Conservation (phyloP, 2,329 filamentous ascomycete species). For the Alternaria brassicae region DNA sequence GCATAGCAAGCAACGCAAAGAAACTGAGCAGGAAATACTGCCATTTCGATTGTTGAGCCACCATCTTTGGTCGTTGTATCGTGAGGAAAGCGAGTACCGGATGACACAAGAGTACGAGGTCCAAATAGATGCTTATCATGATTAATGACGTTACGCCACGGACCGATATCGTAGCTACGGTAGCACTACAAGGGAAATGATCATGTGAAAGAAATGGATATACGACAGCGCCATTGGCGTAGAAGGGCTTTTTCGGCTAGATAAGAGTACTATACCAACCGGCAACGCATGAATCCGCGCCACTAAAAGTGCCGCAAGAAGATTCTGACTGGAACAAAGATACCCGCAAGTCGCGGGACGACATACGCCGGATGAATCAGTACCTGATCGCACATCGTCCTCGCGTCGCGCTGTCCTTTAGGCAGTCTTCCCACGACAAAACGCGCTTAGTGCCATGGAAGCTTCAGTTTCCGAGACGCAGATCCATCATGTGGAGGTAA, state of each 20-base stretch:
- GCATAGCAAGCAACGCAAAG: conserved; percentile 32
- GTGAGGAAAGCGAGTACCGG: conserved; percentile 41
- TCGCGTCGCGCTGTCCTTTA: conserved; percentile 8
- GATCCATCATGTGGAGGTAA: conserved; percentile 15
- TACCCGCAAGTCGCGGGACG: conserved; percentile 14
- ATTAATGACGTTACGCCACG: conserved; percentile 4
- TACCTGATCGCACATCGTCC: conserved; percentile 12
- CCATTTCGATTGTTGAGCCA: conserved; percentile 27
- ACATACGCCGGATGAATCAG: conserved; percentile 18
- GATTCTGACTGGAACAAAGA: conserved; percentile 23
- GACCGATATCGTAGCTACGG: conserved; percentile 1
- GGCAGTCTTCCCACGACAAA: conserved; percentile 11
- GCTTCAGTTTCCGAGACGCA: conserved; percentile 21
- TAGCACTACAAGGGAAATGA: neutral
- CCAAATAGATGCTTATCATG: conserved; percentile 39
- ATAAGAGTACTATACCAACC: conserved; percentile 17
- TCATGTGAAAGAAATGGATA: conserved; percentile 13
- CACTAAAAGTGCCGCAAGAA: conserved; percentile 22
- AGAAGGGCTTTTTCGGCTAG: conserved; percentile 9
- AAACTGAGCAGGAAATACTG: conserved; percentile 41
- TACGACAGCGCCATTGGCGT: conserved; percentile 1
- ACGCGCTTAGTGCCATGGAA: conserved; percentile 29
- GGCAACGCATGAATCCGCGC: conserved; percentile 36
- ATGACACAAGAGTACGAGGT: conserved; percentile 43
- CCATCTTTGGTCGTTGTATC: conserved; percentile 37